Evolutionary conservation across 371 early-diverging fungal genomes (phyloP), one percentile per base, ranked within the genome.

Genomic region (Rhizopus sp.): DNA sequence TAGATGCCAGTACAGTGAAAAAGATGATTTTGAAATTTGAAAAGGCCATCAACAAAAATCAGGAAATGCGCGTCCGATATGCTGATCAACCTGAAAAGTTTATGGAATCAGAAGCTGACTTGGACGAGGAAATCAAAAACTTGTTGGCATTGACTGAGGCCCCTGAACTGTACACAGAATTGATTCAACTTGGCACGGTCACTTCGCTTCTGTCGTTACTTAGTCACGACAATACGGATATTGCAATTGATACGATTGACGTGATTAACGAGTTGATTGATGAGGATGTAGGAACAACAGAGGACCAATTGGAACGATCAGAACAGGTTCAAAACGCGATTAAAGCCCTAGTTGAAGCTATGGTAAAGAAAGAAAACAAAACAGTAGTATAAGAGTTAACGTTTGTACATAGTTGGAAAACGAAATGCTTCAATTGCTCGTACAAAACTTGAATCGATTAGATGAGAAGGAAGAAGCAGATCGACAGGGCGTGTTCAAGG

Each of bases 221-320:
- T 48, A 79, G 88, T 40, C 98, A 97, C 63, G 96, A 95, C 50
- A 97, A 97, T 72, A 92, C 90, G 8, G 98, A 97, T 64, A 95
- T 97, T 63, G 77, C 86, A 1, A 86, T 95, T 47, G 90, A 89
- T 40, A 86, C 92, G 0, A 82, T 96, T 47, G 92, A 92, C 61
- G 70, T 96, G 7, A 66, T 95, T 32, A 89, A 89, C 62, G 97
- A 96, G 70, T 75, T 94, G 55, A 92, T 91, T 5, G 96, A 94
- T 64, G 97, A 96, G 59, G 98, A 97, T 54, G 85, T 91, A 1
- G 86, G 88, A 13, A 72, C 75, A 3, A 66, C 72, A 10, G 78
- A 73, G 16, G 82, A 60, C 4, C 86, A 87, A 23, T 69, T 83
- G 15, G 86, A 82, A 50, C 76, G 83, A 58, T 80, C 85, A 3